Percentiles rank a stretch among this genome's conserved stretches.
Evolutionary conservation across 1,139 yeast species (phyloP).

Genomic region (Saccharomyces hybrid): DNA sequence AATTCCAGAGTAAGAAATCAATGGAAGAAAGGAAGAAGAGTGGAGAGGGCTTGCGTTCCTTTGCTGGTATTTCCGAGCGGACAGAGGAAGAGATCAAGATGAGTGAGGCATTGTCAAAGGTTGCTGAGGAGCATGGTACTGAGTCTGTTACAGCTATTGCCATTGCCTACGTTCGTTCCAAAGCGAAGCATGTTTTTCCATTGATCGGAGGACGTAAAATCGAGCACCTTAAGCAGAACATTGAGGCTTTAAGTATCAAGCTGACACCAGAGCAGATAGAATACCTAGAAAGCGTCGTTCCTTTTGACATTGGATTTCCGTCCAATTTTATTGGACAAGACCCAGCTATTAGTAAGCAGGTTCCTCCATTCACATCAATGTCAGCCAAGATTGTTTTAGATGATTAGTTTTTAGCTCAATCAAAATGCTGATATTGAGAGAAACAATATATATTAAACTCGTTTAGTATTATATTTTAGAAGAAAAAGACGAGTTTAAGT

Average conservation of each 20-base stretch:
- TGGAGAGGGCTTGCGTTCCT: conserved; percentile 9
- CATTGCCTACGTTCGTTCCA: conserved; percentile 19
- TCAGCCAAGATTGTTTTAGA: neutral
- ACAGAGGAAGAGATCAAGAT: conserved; percentile 6
- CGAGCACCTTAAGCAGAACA: neutral
- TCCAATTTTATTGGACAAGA: neutral
- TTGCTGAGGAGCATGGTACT: conserved; percentile 17
- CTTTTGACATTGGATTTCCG: neutral
- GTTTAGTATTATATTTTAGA: neutral
- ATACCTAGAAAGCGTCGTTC: neutral
- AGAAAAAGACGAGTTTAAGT: neutral
- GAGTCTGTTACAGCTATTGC: conserved; percentile 17
- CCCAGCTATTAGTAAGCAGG: neutral
- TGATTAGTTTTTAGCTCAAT: neutral
- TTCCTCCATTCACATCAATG: neutral
- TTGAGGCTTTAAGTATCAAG: neutral
- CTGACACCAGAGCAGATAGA: neutral
- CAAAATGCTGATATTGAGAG: no score
- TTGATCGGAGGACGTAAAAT: neutral
- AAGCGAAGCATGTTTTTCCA: conserved; percentile 9
- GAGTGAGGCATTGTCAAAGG: conserved; percentile 16
- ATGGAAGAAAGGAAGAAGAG: conserved; percentile 12
- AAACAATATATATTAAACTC: no score
- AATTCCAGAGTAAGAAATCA: conserved; percentile 13
- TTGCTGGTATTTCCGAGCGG: neutral